Evolutionary conservation across 2,329 filamentous ascomycete species (phyloP), one percentile per base, ranked within the genome.

Genomic region (Endoconidiophora laricicola): DNA sequence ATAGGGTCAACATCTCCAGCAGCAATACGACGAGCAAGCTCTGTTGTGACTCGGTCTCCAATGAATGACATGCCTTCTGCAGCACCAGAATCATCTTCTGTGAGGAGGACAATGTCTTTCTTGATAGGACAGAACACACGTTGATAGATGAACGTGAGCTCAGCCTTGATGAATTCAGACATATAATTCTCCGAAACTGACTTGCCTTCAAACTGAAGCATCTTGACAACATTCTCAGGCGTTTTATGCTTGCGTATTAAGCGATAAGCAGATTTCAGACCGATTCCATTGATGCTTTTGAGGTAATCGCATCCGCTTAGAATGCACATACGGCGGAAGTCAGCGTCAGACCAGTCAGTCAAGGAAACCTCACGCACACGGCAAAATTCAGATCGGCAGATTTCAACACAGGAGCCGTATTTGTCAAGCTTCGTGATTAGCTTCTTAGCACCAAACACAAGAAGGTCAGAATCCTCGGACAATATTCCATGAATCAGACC

Each of bases 261-360:
- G 42, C 87, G 80, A 64, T 98, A 84, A 0, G 91, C 90, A 4
- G 88, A 96, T 69, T 95, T 96, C 50, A 98, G 65, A 0, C 91
- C 91, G 64, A 98, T 78, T 46, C 83, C 83, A 51, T 78, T 81
- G 54, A 98, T 84, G 52, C 83, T 83, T 2, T 81, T 70, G n/a
- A 96, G 73, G 62, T 98, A 98, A 62, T 98, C 91, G 61, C 91
- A 98, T 6, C 91, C 91, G 61, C 87, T 94, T 53, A 98, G 67
- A 57, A 98, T 98, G 39, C 88, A 86, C 91, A 98, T 98, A 48
- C 79, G 80, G 53, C 91, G 78, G 59, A 98, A 98, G 57, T 95
- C 86, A 7, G 73, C 71, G 62, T 96, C 90, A 2, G 85, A 83
- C 90, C 90, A 98, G 6, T 88, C 90, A 3, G 86, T 82, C 39